Evolutionary conservation across 495 filamentous ascomycete genomes (phyloP).

Genomic region (Neurospora africana): DNA sequence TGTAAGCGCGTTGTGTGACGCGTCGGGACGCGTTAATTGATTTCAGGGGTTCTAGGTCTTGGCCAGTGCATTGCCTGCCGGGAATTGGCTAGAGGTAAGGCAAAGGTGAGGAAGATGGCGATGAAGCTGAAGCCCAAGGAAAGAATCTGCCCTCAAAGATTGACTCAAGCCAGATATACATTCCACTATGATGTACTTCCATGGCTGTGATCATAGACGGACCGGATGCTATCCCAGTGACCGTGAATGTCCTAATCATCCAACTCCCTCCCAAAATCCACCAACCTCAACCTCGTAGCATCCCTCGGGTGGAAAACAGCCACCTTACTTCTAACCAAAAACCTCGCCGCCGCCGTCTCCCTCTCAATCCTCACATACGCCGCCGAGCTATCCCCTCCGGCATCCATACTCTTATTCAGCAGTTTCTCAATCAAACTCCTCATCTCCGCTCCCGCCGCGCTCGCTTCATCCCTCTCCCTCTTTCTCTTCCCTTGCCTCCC

Average conservation of each 20-base stretch:
- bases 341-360: conserved; percentile 74
- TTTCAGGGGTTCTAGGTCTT: neutral
- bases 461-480: conserved; percentile 43
- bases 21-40: neutral
- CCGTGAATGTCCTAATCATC: conserved; percentile 43
- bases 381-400: conserved; percentile 40
- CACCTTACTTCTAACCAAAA: conserved; percentile 73
- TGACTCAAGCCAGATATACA: no score
- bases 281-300: conserved; percentile 59
- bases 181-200: no score
- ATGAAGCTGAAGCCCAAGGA: neutral
- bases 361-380: conserved; percentile 59
- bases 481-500: conserved; percentile 20
- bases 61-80: neutral
- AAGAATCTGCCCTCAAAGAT: no score
- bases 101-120: neutral
- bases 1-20: neutral
- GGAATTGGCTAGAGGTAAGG: neutral
- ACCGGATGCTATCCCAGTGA: no score
- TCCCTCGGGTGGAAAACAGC: conserved; percentile 82
- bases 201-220: no score
- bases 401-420: conserved; percentile 52
- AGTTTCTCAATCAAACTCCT: conserved; percentile 52
- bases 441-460: conserved; percentile 56
- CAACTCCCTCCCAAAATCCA: conserved; percentile 75